phyloP scores from a whole-genome alignment of 345 rosid species.

The Euphorbia pulcherrima region DNA sequence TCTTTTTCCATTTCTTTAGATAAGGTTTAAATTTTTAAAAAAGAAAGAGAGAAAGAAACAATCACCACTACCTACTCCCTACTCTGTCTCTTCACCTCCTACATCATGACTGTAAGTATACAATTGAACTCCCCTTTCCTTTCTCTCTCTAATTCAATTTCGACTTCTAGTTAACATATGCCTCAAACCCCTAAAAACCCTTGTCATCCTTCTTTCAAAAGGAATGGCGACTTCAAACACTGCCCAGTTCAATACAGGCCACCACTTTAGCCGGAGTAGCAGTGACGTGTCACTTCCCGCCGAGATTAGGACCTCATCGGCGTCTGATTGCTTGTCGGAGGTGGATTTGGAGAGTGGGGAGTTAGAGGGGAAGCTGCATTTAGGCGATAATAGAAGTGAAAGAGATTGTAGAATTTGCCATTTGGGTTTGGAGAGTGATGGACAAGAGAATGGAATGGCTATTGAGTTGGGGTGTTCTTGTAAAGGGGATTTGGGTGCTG shows the following conservation, averaged over 20 bases:
- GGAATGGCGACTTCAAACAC: slow-evolving; percentile 37
- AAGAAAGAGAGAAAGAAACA: not conserved
- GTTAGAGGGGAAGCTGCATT: slow-evolving; percentile 34
- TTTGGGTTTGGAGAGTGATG: slow-evolving; percentile 40
- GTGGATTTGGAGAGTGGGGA: slow-evolving; percentile 48
- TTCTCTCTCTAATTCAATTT: not conserved
- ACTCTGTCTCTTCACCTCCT: slow-evolving; percentile 5
- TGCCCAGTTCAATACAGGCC: slow-evolving; percentile 11
- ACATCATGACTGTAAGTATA: not conserved
- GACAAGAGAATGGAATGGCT: slow-evolving; percentile 31
- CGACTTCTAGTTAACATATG: not conserved
- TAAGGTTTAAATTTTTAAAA: not conserved
- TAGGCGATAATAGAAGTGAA: slow-evolving; percentile 23
- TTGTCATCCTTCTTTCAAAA: slow-evolving; percentile 1
- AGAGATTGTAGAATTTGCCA: slow-evolving; percentile 74
- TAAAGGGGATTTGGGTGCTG: slow-evolving; percentile 42
- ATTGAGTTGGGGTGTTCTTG: slow-evolving; percentile 43
- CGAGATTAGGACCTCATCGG: slow-evolving; percentile 40
- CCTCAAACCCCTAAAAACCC: not conserved
- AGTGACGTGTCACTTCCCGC: slow-evolving; percentile 36
- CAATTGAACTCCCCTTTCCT: not conserved
- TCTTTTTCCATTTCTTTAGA: not conserved
- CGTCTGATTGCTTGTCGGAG: slow-evolving; percentile 45
- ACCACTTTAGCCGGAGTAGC: slow-evolving; percentile 20
- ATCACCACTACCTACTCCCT: not conserved